Conservation (phyloP, 768 basidiomycete species). For the Chiua virens region DNA sequence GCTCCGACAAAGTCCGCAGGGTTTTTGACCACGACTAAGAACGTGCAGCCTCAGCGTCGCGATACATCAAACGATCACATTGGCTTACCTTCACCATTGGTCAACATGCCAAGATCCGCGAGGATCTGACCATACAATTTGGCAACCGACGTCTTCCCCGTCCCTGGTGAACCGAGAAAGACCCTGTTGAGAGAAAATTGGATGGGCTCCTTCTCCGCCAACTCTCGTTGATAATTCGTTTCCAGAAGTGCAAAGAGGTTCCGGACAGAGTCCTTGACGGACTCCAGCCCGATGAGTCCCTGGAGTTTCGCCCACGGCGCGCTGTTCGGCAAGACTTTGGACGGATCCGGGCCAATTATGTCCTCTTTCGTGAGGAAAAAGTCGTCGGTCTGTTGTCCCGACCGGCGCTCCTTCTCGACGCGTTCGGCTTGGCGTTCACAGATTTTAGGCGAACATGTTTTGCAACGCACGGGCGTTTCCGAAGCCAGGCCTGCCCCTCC, state of each 20-base stretch:
- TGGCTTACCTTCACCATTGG: conserved; percentile 65
- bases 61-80: neutral
- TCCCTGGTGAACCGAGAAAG: conserved; percentile 69
- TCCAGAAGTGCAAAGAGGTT: conserved; percentile 48
- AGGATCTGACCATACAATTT: conserved; percentile 66
- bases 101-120: conserved; percentile 60
- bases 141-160: conserved; percentile 72
- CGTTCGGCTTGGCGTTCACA: conserved; percentile 55
- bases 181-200: conserved; percentile 61
- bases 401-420: conserved; percentile 40
- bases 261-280: conserved; percentile 59
- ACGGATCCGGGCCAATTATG: conserved; percentile 65
- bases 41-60: neutral
- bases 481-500: conserved; percentile 58
- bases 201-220: conserved; percentile 53
- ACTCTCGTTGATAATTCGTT: conserved; percentile 60
- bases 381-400: conserved; percentile 47
- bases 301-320: conserved; percentile 55
- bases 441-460: conserved; percentile 48
- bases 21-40: conserved; percentile 62
- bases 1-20: conserved; percentile 68
- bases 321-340: conserved; percentile 45
- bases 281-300: conserved; percentile 50
- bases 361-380: conserved; percentile 54
- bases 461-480: conserved; percentile 69